Base-by-base conservation (phyloP, 805 yeast species). In the Komagataella kurtzmanii region DNA sequence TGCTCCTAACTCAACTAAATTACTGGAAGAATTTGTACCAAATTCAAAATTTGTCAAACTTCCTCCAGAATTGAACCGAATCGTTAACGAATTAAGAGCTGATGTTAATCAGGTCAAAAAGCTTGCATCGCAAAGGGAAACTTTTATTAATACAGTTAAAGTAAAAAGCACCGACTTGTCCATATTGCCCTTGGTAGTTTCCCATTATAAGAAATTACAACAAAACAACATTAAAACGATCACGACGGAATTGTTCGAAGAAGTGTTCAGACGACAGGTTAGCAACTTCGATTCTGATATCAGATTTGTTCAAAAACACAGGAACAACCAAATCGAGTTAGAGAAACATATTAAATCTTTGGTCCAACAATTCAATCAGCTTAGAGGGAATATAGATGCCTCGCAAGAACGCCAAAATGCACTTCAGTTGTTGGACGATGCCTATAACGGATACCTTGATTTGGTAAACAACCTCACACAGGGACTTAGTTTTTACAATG, bases 401-500 rank as follows among this genome's bases (percentile, higher is more conserved):
- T 2, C 54, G 52, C 3, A 66, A 66, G 40, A 66, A 88, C 48
- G 76, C 7, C 50, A 75, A 50, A 66, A 68, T 19, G 75, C 76
- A 0, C 62, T 85, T 46, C 80, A 77, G 51, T 66, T 63, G 1
- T 62, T 85, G 24, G 84, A 79, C 51, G 63, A 69, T 4, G 77
- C 75, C 1, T 76, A 71, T 55, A 63, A 68, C 45, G 73, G 76
- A 49, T 83, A 71, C 58, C 63, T 72, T 24, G 87, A 84, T 57
- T 71, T 87, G 2, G 63, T 74, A 17, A 67, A 72, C 4, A 84
- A 86, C 59, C 62, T 88, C 24, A 74, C 74, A 30, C 85, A 84
- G 57, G 97, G 96, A 0, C 58, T 77, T 0, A 73, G 74, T 51
- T 89, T 89, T 61, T 90, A 90, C 66, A 72, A 72, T 44, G 84